A percentile compares a stretch with the other conserved stretches of the same genome.
Evolutionary conservation across 345 rosid genomes (phyloP).

Genomic region (Corchorus olitorius): DNA sequence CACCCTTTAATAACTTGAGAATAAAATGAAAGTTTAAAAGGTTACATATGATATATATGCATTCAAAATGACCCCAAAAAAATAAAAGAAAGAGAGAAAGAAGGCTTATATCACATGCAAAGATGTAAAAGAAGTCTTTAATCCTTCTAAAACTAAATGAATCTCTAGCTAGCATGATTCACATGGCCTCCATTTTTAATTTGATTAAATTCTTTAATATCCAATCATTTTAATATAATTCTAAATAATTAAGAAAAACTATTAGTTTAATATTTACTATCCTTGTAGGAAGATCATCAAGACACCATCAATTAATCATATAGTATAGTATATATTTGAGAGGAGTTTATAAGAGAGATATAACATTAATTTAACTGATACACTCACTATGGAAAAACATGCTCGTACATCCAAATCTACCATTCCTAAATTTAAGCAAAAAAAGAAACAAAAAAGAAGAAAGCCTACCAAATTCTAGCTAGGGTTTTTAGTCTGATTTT

Average conservation of each 20-base stretch:
- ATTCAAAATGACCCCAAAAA: neutral
- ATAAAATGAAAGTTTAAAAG: constrained; percentile 11
- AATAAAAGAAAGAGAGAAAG: neutral
- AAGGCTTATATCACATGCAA: neutral
- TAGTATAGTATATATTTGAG: too few species aligned
- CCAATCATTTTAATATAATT: neutral
- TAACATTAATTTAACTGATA: constrained; percentile 14
- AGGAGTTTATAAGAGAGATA: too few species aligned
- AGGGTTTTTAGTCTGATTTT: constrained; percentile 39
- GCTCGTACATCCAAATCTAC: constrained; percentile 25
- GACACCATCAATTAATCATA: neutral
- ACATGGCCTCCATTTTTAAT: neutral
- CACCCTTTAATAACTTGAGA: constrained; percentile 11
- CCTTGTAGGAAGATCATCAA: neutral
- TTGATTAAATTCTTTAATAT: neutral
- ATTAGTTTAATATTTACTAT: neutral
- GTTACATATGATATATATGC: neutral
- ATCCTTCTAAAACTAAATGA: neutral
- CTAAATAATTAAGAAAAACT: too few species aligned
- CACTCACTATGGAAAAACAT: constrained; percentile 30
- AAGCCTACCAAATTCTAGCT: constrained; percentile 22
- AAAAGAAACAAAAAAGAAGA: neutral
- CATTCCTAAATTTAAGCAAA: neutral
- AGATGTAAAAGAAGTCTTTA: neutral
- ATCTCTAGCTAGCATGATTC: neutral